Evolutionary conservation across 2,329 filamentous ascomycete species (phyloP).

Genomic region (Trichophaea hybrida): DNA sequence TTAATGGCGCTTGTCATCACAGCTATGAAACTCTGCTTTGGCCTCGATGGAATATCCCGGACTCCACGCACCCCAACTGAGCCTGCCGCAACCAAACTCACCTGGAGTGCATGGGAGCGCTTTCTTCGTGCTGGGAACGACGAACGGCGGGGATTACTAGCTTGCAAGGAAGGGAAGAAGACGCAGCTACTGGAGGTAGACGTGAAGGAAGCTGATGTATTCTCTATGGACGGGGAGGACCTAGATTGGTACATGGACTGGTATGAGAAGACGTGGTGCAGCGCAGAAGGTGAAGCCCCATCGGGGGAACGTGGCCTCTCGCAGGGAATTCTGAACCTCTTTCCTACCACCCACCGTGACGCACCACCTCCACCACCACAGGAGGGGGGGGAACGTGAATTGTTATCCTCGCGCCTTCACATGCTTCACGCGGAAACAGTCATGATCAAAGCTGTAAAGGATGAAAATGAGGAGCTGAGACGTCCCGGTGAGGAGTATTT

Average conservation of each 20-base stretch:
- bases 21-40: conserved; percentile 64
- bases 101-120: conserved; percentile 59
- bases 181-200: conserved; percentile 36
- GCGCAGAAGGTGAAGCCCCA: conserved; percentile 32
- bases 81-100: conserved; percentile 44
- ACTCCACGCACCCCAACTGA: conserved; percentile 40
- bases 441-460: conserved; percentile 1
- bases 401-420: neutral
- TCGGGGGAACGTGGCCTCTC: conserved; percentile 14
- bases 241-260: conserved; percentile 67
- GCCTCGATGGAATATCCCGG: conserved; percentile 48
- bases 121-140: conserved; percentile 34
- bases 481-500: conserved; percentile 20
- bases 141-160: conserved; percentile 17
- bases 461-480: neutral
- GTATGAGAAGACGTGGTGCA: conserved; percentile 54
- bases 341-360: conserved; percentile 28
- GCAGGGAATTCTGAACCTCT: conserved; percentile 33
- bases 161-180: conserved; percentile 16
- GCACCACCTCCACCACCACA: neutral
- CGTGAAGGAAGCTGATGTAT: conserved; percentile 48
- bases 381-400: neutral
- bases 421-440: conserved; percentile 13
- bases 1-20: conserved; percentile 58
- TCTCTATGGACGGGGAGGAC: conserved; percentile 45